Percentiles rank a stretch among this genome's conserved stretches.
phyloP scores from a whole-genome alignment of 495 filamentous ascomycete species.

The Podospora tetraspora region DNA sequence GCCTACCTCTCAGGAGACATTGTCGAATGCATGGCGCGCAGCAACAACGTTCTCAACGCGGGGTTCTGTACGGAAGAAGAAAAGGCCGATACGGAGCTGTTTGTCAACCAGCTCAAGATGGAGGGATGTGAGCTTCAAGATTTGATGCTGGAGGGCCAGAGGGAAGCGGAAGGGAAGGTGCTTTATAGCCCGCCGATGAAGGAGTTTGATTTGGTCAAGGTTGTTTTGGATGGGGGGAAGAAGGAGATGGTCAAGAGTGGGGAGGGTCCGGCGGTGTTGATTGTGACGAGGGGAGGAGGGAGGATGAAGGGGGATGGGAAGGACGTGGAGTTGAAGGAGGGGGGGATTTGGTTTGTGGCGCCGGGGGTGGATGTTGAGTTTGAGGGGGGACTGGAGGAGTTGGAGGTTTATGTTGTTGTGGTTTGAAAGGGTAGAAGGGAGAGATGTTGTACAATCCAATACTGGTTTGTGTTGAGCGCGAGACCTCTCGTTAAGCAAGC shows the following conservation, averaged over 20 bases:
- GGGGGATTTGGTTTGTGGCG: conserved; percentile 65
- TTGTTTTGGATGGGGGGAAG: conserved; percentile 51
- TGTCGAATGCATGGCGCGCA: conserved; percentile 80
- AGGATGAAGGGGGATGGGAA: conserved; percentile 51
- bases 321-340: conserved; percentile 53
- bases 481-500: too few species aligned
- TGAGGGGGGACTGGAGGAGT: too few species aligned
- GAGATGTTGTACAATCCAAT: too few species aligned
- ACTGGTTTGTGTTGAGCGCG: too few species aligned
- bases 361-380: conserved; percentile 49
- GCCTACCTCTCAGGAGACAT: conserved; percentile 75
- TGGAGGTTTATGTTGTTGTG: too few species aligned
- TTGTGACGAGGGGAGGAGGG: conserved; percentile 59
- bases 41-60: conserved; percentile 70
- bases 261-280: conserved; percentile 59
- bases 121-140: conserved; percentile 52
- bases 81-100: conserved; percentile 57
- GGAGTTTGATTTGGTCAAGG: conserved; percentile 67
- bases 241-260: conserved; percentile 52
- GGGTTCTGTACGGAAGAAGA: conserved; percentile 67
- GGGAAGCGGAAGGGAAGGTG: conserved; percentile 53
- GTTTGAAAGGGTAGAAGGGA: too few species aligned
- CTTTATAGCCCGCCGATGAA: conserved; percentile 63
- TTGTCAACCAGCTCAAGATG: conserved; percentile 57
- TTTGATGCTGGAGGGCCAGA: conserved; percentile 45